phyloP scores from a whole-genome alignment of 1,284 basidiomycete genomes.

The Ganoderma leucocontextum region DNA sequence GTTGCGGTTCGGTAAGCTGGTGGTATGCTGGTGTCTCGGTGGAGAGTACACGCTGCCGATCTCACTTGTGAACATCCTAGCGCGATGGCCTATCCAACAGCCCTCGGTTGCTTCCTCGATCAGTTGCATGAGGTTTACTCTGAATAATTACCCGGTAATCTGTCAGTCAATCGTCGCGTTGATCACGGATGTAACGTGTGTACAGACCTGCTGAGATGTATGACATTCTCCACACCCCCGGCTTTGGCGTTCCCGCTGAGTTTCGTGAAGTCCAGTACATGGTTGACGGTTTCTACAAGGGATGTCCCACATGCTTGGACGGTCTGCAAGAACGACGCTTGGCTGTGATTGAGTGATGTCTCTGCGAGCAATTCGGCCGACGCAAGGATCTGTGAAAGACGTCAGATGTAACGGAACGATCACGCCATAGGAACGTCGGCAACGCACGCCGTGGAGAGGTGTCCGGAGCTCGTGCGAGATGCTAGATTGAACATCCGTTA shows the following conservation, averaged over 20 bases:
- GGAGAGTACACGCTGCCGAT: constrained; percentile 95
- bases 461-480: constrained; percentile 96
- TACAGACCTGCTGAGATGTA: constrained; percentile 69
- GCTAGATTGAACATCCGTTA: constrained; percentile 49
- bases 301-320: constrained; percentile 89
- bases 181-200: constrained; percentile 33
- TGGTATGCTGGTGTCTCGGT: constrained; percentile 54
- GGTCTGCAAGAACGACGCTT: constrained; percentile 89
- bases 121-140: constrained; percentile 87
- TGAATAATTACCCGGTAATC: constrained; percentile 37
- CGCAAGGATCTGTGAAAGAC: constrained; percentile 73
- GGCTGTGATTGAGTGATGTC: constrained; percentile 82
- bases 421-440: constrained; percentile 12
- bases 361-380: constrained; percentile 90
- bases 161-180: not conserved
- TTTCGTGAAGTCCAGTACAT: constrained; percentile 97
- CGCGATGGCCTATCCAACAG: constrained; percentile 93
- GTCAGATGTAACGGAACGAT: not conserved
- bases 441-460: constrained; percentile 82
- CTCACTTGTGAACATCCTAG: constrained; percentile 77
- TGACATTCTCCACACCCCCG: constrained; percentile 78
- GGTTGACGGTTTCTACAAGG: constrained; percentile 90
- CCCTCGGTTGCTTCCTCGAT: constrained; percentile 97
- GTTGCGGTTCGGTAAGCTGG: constrained; percentile 41
- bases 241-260: constrained; percentile 87